Percentiles rank a stretch among this genome's conserved stretches.
Evolutionary conservation across 306 rosid species (phyloP).

Genomic region (Pterocarpus macrocarpus): DNA sequence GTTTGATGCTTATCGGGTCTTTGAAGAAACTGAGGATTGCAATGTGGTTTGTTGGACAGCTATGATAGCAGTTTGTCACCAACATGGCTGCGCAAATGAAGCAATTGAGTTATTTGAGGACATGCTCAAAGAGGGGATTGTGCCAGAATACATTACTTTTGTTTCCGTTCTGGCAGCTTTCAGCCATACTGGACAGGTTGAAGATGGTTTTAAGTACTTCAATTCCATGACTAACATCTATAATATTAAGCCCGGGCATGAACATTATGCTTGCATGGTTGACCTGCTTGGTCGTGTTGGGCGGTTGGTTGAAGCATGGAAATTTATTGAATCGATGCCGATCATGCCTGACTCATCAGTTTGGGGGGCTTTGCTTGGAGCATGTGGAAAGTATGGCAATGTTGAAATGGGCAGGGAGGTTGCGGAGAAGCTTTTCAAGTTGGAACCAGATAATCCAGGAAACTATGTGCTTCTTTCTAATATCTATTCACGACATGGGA

Average conservation of each 20-base stretch:
- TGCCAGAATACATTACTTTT: conserved; percentile 67
- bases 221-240: conserved; percentile 60
- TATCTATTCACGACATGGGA: conserved; percentile 58
- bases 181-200: conserved; percentile 67
- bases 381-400: conserved; percentile 62
- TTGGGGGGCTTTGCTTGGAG: conserved; percentile 77
- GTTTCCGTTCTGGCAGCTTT: conserved; percentile 72
- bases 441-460: conserved; percentile 77
- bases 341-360: conserved; percentile 63
- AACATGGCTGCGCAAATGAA: conserved; percentile 65
- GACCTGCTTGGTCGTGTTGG: conserved; percentile 76
- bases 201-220: conserved; percentile 66
- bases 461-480: conserved; percentile 65
- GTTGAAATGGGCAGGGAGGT: conserved; percentile 69
- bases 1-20: conserved; percentile 57
- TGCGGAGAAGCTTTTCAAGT: conserved; percentile 60
- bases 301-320: conserved; percentile 62
- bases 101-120: conserved; percentile 63
- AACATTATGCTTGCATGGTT: conserved; percentile 78
- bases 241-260: conserved; percentile 58
- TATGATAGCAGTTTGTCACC: conserved; percentile 69
- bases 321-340: conserved; percentile 64
- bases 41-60: conserved; percentile 77
- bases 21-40: conserved; percentile 53
- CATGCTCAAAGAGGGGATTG: conserved; percentile 62